Percentiles rank a stretch among this genome's conserved stretches.
Conservation (phyloP, 495 filamentous ascomycete species). For the Tetracladium marchalianum region DNA sequence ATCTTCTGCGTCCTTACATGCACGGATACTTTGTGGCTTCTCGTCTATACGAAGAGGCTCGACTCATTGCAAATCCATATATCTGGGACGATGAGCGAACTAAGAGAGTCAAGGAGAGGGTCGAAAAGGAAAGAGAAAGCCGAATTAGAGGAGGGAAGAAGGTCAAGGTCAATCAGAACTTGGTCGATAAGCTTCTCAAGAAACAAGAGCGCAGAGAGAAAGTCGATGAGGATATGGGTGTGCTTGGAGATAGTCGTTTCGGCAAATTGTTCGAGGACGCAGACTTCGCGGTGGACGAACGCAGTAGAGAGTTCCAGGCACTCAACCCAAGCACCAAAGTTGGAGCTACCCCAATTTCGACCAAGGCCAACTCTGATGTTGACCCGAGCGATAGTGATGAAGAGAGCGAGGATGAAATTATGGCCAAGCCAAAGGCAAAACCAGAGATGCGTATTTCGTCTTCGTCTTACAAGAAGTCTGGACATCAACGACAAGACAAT, state of each 20-base stretch:
- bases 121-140: slow-evolving; percentile 86
- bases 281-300: slow-evolving; percentile 88
- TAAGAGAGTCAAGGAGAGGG: slow-evolving; percentile 81
- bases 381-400: slow-evolving; percentile 24
- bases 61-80: slow-evolving; percentile 83
- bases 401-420: slow-evolving; percentile 30
- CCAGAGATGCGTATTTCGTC: slow-evolving; percentile 61
- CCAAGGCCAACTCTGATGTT: slow-evolving; percentile 8
- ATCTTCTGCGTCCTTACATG: slow-evolving; percentile 88
- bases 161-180: slow-evolving; percentile 81
- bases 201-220: slow-evolving; percentile 72
- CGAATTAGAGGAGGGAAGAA: slow-evolving; percentile 90
- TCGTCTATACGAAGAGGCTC: slow-evolving; percentile 87
- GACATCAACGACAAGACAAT: slow-evolving; percentile 42
- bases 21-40: slow-evolving; percentile 96
- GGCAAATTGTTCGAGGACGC: slow-evolving; percentile 79
- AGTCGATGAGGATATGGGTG: slow-evolving; percentile 44
- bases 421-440: slow-evolving; percentile 26
- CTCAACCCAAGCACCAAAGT: slow-evolving; percentile 72
- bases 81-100: slow-evolving; percentile 81
- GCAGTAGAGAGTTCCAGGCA: slow-evolving; percentile 71
- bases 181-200: slow-evolving; percentile 75
- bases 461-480: slow-evolving; percentile 45
- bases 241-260: slow-evolving; percentile 82
- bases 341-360: slow-evolving; percentile 11